A percentile compares a stretch with the other conserved stretches of the same genome.
Conservation (phyloP, 192 early-diverging fungal species). For the Coemansia sp. region DNA sequence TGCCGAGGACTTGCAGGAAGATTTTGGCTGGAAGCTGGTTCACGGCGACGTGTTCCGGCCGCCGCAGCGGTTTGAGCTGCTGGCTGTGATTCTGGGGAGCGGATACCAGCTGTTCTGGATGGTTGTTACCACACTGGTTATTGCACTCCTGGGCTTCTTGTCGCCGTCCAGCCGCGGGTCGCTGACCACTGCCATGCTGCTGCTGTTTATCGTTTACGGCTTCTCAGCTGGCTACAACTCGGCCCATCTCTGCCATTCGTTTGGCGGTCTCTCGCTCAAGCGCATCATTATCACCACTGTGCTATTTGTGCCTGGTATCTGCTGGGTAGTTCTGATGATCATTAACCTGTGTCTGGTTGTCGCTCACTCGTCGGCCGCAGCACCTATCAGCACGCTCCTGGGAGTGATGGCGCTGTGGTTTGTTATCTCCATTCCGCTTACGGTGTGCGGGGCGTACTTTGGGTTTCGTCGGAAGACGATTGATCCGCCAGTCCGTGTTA, state of each 20-base stretch:
- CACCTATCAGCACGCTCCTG: conserved; percentile 84
- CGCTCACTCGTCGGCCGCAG: conserved; percentile 81
- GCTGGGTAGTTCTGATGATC: conserved; percentile 61
- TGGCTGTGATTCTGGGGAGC: conserved; percentile 82
- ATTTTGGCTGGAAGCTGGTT: conserved; percentile 97
- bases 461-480: conserved; percentile 69
- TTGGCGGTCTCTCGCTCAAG: conserved; percentile 86
- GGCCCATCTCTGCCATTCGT: conserved; percentile 90
- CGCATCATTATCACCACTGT: conserved; percentile 79
- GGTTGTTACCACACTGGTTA: conserved; percentile 71
- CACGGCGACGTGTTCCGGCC: conserved; percentile 98
- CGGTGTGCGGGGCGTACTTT: conserved; percentile 70
- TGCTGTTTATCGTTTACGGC: conserved; percentile 89
- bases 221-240: conserved; percentile 87
- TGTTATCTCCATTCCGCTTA: conserved; percentile 80
- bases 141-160: conserved; percentile 95
- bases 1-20: conserved; percentile 78
- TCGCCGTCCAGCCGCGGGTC: conserved; percentile 91
- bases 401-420: conserved; percentile 81
- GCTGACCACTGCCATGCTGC: conserved; percentile 85
- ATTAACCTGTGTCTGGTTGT: conserved; percentile 87
- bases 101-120: conserved; percentile 79
- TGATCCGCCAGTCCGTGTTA: conserved; percentile 80
- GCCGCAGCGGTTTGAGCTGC: conserved; percentile 68
- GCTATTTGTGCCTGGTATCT: conserved; percentile 71